Evolutionary conservation across 257 asterid species (phyloP), one percentile per base, ranked within the genome.

Genomic region (Handroanthus guayacan): DNA sequence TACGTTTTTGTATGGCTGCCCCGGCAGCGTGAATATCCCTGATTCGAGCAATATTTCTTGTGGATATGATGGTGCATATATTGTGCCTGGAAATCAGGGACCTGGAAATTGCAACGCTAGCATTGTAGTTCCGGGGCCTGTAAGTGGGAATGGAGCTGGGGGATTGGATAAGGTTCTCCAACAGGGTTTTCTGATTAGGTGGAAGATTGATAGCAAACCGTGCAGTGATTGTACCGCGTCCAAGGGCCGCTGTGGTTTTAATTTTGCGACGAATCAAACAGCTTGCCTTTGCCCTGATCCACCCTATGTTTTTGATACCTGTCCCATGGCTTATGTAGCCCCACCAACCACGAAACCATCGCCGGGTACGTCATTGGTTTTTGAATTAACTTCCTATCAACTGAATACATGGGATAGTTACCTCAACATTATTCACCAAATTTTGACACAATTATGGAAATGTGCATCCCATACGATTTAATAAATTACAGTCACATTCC

Each of bases 171-270:
- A 74, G 56, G 71, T 81, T 5, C 82, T 92, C 3, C 67, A 47
- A 45, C 37, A 41, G 69, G 97, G 97, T 9, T 90, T 90, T 56
- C 80, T 75, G 50, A 67, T 92, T 3, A 79, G 82, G 25, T 92
- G 90, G 97, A 84, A 73, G 44, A 75, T 85, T 34, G 90, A 61
- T 1, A 61, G 72, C 62, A 50, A 68, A 7, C 67, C n/a, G 2
- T 92, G 97, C 77, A 62, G 51, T 6, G 85, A 78, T 3, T 92
- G 97, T 70, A 39, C 34, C 12, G 78, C 51, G 14, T 85, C 95
- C 0, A 43, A 45, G 0, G 97, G 97, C 4, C 73, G 83, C 54
- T 90, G 97, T 37, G 97, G 94, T 18, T 86, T 48, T 39, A 69
- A 84, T 81, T 12, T 16, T n/a, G 54, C 1, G 56, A 50, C 63